Conservation (phyloP, 2,329 filamentous ascomycete species). For the Lasiodiplodia sp. region DNA sequence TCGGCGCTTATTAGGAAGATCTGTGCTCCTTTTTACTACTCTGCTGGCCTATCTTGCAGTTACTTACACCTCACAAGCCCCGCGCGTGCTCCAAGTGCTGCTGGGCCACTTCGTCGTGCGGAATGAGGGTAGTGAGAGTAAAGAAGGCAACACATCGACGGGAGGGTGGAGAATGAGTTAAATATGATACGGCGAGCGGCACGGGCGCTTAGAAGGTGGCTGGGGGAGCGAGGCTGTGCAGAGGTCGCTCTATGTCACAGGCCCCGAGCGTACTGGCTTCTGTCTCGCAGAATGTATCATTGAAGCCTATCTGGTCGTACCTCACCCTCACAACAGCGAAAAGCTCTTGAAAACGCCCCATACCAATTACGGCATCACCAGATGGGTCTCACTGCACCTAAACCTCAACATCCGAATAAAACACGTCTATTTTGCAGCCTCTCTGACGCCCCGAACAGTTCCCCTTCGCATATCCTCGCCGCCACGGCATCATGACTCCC, state of each 20-base stretch:
- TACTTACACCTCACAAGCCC: too few relatives aligned
- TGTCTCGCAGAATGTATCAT: constrained; percentile 68
- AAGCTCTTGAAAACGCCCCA: constrained; percentile 33
- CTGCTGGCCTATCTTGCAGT: too few relatives aligned
- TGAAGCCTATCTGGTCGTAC: constrained; percentile 61
- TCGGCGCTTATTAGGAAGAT: too few relatives aligned
- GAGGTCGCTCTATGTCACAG: constrained; percentile 65
- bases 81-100: too few relatives aligned
- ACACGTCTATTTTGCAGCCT: constrained; percentile 44
- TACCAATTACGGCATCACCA: neutral
- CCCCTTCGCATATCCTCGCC: constrained; percentile 65
- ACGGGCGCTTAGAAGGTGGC: neutral
- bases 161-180: neutral
- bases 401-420: neutral
- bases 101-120: too few relatives aligned
- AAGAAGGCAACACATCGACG: neutral
- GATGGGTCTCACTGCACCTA: neutral
- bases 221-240: constrained; percentile 34
- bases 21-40: too few relatives aligned
- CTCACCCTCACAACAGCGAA: constrained; percentile 30
- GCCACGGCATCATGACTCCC: constrained; percentile 64
- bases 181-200: neutral
- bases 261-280: constrained; percentile 67
- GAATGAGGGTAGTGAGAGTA: neutral
- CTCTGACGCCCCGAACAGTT: constrained; percentile 53